phyloP scores from a whole-genome alignment of 2,329 filamentous ascomycete genomes.

The Monosporascus sp. region DNA sequence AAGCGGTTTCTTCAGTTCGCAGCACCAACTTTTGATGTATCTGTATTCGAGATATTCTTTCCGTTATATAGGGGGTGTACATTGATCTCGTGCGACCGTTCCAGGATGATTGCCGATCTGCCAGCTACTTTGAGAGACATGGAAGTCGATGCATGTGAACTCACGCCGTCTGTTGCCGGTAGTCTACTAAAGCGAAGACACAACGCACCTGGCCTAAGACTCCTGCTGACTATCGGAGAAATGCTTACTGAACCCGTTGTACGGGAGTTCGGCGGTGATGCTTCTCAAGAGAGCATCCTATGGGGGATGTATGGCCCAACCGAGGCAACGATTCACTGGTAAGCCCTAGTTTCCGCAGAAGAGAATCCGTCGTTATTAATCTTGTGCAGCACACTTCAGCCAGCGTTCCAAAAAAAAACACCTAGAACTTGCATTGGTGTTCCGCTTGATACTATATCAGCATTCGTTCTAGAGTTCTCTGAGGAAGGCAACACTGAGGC shows the following conservation, averaged over 20 bases:
- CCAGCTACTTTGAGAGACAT: slow-evolving; percentile 59
- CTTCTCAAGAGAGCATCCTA: slow-evolving; percentile 55
- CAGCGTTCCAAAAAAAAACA: slow-evolving; percentile 50
- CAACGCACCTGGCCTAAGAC: slow-evolving; percentile 61
- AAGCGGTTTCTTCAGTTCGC: slow-evolving; percentile 85
- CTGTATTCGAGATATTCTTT: slow-evolving; percentile 93
- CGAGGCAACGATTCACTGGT: slow-evolving; percentile 84
- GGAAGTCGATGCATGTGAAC: slow-evolving; percentile 75
- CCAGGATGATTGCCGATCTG: slow-evolving; percentile 69
- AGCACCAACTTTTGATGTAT: slow-evolving; percentile 89
- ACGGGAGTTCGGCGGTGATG: slow-evolving; percentile 66
- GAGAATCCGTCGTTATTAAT: background rate
- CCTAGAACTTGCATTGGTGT: slow-evolving; percentile 67
- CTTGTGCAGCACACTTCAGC: slow-evolving; percentile 58
- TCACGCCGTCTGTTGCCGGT: slow-evolving; percentile 82
- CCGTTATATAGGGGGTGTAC: slow-evolving; percentile 70
- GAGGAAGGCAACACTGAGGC: slow-evolving; percentile 18
- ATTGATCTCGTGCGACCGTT: slow-evolving; percentile 65
- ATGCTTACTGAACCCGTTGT: slow-evolving; percentile 80
- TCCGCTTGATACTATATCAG: slow-evolving; percentile 76
- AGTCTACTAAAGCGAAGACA: slow-evolving; percentile 66
- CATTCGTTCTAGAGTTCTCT: slow-evolving; percentile 58
- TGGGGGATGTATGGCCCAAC: slow-evolving; percentile 96
- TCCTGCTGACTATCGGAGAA: slow-evolving; percentile 84
- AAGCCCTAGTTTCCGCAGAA: slow-evolving; percentile 14